phyloP scores from a whole-genome alignment of 2,329 filamentous ascomycete species.

The Lachnellula suecica region DNA sequence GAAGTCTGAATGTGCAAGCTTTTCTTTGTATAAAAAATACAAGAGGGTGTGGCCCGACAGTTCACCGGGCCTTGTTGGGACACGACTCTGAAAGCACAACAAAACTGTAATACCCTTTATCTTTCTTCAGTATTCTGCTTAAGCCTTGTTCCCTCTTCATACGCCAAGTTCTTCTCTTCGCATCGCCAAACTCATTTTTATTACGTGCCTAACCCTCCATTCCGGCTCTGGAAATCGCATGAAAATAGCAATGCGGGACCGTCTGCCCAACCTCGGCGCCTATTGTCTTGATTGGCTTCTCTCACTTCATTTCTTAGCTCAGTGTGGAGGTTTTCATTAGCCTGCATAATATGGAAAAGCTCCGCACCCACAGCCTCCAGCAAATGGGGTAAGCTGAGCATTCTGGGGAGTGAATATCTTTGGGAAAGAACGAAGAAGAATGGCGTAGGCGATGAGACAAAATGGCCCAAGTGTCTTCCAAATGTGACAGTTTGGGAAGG shows the following conservation, averaged over 20 bases:
- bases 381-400: constrained; percentile 54
- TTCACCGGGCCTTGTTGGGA: no score
- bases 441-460: constrained; percentile 53
- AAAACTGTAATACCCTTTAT: no score
- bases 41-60: no score
- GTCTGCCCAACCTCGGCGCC: constrained; percentile 83
- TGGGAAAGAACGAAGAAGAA: constrained; percentile 42
- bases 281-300: no score
- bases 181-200: constrained; percentile 14
- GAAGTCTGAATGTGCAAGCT: no score
- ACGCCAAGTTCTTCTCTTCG: constrained; percentile 18
- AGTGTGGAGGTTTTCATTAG: constrained; percentile 58
- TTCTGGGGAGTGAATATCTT: constrained; percentile 32
- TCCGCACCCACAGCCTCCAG: constrained; percentile 58
- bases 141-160: constrained; percentile 16
- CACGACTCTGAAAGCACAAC: no score
- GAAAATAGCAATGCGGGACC: constrained; percentile 90
- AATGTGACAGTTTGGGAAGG: neutral
- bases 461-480: constrained; percentile 50
- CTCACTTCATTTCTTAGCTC: no score
- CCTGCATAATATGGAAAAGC: constrained; percentile 87
- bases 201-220: constrained; percentile 1
- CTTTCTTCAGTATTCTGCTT: no score
- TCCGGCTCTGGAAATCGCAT: constrained; percentile 70
- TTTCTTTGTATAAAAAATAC: no score